Base-by-base conservation (phyloP, 768 basidiomycete species). In the Panus rudis region DNA sequence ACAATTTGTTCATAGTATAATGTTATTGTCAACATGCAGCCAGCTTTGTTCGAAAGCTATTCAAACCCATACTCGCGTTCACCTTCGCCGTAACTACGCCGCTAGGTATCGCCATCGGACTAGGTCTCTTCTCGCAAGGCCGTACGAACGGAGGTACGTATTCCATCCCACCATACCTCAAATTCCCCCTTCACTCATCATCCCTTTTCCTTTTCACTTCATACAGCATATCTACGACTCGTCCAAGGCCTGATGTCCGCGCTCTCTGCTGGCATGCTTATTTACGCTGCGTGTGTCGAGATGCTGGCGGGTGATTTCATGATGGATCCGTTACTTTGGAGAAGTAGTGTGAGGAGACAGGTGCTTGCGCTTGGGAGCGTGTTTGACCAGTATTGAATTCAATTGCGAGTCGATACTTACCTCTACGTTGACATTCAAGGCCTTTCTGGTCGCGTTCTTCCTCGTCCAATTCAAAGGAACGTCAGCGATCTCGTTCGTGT, bases 251-350 rank as follows among this genome's bases (percentile, higher is more conserved):
- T 89, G 33, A 80, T 89, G 81, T 81, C 79, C 6, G 84, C 84
- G 16, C 68, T 88, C 25, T 86, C 83, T 0, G 84, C 86, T 1
- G 86, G 87, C 3, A 79, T 90, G 81, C 72, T 91, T 37, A 87
- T 82, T 33, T 90, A 89, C 53, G 87, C 82, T 0, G 76, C 82
- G 10, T 84, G 80, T 8, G 85, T 90, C 6, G 88, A 90, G 69
- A 90, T 91, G 83, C 75, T 91, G 40, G 87, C 84, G 0, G 87
- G 77, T 2, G 87, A 91, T 60, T 89, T 90, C 51, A 82, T 90
- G 32, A 82, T 84, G 63, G 83, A 86, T 28, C 77, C 77, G 47
- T 69, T 52, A 60, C 63, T 66, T 61, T 69, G 68, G 71, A 61
- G 64, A 21, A 61, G 65, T 47, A 51, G 59, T 14, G 45, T 61